phyloP scores from a whole-genome alignment of 176 grass and related monocot species.

The Alloteropsis semialata region DNA sequence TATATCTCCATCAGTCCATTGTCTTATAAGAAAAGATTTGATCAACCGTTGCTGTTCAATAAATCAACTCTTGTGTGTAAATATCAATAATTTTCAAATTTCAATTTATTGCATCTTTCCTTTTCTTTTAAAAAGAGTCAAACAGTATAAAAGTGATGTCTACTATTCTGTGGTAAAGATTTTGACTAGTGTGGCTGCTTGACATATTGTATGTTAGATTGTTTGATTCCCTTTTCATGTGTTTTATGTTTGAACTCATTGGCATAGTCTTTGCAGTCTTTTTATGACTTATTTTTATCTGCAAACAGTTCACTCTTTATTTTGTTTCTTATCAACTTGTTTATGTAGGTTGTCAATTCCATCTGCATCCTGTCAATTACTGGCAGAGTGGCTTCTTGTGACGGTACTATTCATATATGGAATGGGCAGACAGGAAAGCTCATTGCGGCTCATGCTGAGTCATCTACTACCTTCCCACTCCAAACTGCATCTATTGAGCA shows the following conservation, averaged over 20 bases:
- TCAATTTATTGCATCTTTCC: not conserved
- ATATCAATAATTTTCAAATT: not conserved
- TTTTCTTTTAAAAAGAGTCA: not conserved
- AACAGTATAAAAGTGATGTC: not conserved
- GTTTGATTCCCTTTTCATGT: not conserved
- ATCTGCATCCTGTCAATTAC: constrained; percentile 69
- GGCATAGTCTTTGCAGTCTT: not conserved
- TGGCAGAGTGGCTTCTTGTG: constrained; percentile 85
- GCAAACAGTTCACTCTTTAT: not conserved
- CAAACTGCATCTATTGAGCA: constrained; percentile 63
- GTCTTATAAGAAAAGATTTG: not conserved
- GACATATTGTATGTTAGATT: constrained; percentile 16
- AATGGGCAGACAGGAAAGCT: constrained; percentile 86
- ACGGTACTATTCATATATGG: constrained; percentile 98
- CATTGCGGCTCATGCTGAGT: constrained; percentile 72
- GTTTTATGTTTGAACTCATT: constrained; percentile 20
- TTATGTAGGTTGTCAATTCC: constrained; percentile 80
- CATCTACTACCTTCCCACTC: constrained; percentile 52
- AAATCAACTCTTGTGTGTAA: not conserved
- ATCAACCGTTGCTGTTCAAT: not conserved
- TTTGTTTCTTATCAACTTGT: not conserved
- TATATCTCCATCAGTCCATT: not conserved
- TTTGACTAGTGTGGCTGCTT: not conserved
- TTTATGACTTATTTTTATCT: not conserved
- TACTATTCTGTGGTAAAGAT: not conserved